Percentiles rank a stretch among this genome's conserved stretches.
Conservation (phyloP, 1,139 yeast species). For the Groenewaldozyma auringiensis region DNA sequence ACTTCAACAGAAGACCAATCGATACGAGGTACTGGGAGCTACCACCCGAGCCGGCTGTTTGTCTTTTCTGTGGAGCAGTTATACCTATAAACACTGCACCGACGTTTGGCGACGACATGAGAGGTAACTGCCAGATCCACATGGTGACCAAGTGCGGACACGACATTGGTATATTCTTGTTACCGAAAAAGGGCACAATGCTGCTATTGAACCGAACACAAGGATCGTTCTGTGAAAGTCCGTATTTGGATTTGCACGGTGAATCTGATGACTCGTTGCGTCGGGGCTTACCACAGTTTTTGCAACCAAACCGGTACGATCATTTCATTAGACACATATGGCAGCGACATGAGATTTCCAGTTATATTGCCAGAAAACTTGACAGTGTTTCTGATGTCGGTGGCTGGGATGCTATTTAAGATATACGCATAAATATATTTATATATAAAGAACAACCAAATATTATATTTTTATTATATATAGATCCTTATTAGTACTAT, state of each 20-base stretch:
- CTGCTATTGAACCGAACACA: constrained; percentile 50
- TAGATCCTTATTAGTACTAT: neutral
- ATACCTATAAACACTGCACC: constrained; percentile 57
- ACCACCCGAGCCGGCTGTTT: constrained; percentile 74
- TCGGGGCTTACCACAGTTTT: constrained; percentile 62
- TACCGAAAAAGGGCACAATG: constrained; percentile 70
- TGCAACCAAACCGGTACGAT: constrained; percentile 58
- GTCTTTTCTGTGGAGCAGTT: constrained; percentile 71
- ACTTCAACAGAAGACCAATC: constrained; percentile 14
- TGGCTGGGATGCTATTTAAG: constrained; percentile 85
- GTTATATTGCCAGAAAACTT: constrained; percentile 66
- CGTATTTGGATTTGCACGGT: constrained; percentile 81
- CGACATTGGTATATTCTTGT: constrained; percentile 66
- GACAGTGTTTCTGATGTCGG: constrained; percentile 80
- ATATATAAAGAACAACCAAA: neutral
- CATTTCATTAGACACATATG: constrained; percentile 61
- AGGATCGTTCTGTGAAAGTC: constrained; percentile 81
- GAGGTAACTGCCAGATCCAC: constrained; percentile 35
- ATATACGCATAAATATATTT: too few relatives aligned
- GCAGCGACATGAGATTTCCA: constrained; percentile 74
- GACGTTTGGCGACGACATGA: constrained; percentile 13
- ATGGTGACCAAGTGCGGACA: constrained; percentile 42
- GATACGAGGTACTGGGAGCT: constrained; percentile 16
- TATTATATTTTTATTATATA: too few relatives aligned
- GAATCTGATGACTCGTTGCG: constrained; percentile 69